A percentile compares a stretch with the other conserved stretches of the same genome.
Evolutionary conservation across 495 filamentous ascomycete genomes (phyloP).

Genomic region (Penicillium soppii): DNA sequence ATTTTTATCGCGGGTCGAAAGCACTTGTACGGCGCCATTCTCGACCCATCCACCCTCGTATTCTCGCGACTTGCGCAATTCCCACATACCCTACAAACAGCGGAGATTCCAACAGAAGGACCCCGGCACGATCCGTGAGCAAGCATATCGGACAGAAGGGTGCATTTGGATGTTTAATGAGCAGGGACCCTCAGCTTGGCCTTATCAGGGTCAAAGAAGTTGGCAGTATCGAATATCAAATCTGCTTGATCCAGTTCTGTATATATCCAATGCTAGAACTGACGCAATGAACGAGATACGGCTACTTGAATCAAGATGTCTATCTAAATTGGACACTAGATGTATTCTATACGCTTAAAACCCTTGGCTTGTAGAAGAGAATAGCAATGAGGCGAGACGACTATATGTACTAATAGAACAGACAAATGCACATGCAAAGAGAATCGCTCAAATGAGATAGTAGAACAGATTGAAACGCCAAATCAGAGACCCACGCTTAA

Average conservation of each 20-base stretch:
- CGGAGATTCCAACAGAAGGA: background rate
- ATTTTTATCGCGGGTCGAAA: background rate
- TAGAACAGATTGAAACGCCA: slow-evolving; percentile 11
- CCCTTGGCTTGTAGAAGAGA: slow-evolving; percentile 2
- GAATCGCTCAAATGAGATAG: slow-evolving; percentile 7
- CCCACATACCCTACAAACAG: background rate
- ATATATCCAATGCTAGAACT: background rate
- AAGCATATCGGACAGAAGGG: slow-evolving; percentile 2
- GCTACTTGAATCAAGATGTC: background rate
- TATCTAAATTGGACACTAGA: background rate
- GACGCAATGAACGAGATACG: background rate
- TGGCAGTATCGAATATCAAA: background rate
- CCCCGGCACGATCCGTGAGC: slow-evolving; percentile 12
- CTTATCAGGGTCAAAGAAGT: too few species aligned
- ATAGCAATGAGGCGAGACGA: background rate
- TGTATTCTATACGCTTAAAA: background rate
- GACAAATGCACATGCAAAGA: too few species aligned
- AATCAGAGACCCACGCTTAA: slow-evolving; percentile 14
- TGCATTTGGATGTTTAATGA: background rate
- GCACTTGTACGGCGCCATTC: background rate
- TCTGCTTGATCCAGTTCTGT: background rate
- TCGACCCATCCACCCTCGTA: background rate
- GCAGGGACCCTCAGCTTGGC: too few species aligned
- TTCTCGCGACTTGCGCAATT: background rate
- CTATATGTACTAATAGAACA: background rate